A percentile compares a stretch with the other conserved stretches of the same genome.
Evolutionary conservation across 2,329 filamentous ascomycete genomes (phyloP).

Genomic region (Hymenoscyphus infarciens): DNA sequence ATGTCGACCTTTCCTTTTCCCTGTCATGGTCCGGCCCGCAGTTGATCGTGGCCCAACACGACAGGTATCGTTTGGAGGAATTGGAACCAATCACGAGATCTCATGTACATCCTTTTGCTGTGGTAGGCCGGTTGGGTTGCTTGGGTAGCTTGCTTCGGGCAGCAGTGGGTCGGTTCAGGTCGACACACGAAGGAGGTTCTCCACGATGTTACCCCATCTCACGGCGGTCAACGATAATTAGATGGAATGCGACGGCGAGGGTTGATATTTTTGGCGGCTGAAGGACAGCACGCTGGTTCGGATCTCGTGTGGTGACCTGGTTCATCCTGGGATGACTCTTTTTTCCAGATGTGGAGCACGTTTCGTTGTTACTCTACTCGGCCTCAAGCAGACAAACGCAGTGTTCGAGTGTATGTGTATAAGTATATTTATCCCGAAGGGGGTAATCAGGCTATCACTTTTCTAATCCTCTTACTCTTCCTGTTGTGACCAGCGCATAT

Average conservation of each 20-base stretch:
- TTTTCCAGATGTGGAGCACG: slow-evolving; percentile 6
- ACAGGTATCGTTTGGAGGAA: slow-evolving; percentile 10
- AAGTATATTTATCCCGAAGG: slow-evolving; percentile 10
- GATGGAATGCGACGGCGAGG: neutral
- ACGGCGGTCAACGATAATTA: slow-evolving; percentile 1
- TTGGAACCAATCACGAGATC: slow-evolving; percentile 13
- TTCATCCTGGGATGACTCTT: slow-evolving; percentile 16
- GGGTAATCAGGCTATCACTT: slow-evolving; percentile 10
- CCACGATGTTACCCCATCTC: slow-evolving; percentile 4
- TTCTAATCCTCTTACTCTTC: slow-evolving; percentile 1
- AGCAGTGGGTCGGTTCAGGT: slow-evolving; percentile 13
- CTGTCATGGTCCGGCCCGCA: slow-evolving; percentile 14
- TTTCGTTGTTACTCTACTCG: neutral
- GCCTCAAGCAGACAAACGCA: neutral
- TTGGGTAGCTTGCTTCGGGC: slow-evolving; percentile 14
- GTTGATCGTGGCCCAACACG: slow-evolving; percentile 13
- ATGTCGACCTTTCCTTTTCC: slow-evolving; percentile 11
- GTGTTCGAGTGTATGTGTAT: slow-evolving; percentile 9
- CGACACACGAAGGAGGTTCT: slow-evolving; percentile 10
- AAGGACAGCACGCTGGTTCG: slow-evolving; percentile 7
- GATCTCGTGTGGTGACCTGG: slow-evolving; percentile 7
- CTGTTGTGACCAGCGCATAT: slow-evolving; percentile 16
- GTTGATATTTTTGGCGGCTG: slow-evolving; percentile 15
- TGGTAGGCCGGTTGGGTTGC: slow-evolving; percentile 10
- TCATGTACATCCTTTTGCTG: slow-evolving; percentile 10